Conservation (phyloP, 345 rosid species). For the Populus nigra region DNA sequence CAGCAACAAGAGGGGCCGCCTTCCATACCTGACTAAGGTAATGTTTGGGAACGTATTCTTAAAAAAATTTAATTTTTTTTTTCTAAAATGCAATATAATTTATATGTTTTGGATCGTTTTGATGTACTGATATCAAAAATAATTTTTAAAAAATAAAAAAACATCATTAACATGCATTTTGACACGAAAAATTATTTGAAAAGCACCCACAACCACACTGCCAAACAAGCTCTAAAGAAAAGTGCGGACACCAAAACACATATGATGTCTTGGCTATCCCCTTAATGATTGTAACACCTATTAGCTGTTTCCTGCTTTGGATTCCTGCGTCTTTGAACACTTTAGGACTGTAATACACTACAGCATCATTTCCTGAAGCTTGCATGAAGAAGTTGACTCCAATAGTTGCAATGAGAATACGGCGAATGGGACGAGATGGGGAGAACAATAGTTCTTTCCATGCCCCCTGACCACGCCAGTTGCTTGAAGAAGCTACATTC, state of each 20-base stretch:
- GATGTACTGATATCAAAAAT: no score
- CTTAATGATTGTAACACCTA: slow-evolving; percentile 44
- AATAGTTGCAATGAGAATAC: slow-evolving; percentile 44
- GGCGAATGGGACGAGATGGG: slow-evolving; percentile 37
- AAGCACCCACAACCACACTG: no score
- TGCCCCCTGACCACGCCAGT: no score
- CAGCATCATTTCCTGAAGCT: slow-evolving; percentile 61
- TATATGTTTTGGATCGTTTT: no score
- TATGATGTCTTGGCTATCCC: slow-evolving; percentile 46
- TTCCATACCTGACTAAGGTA: slow-evolving; percentile 49
- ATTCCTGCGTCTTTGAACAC: slow-evolving; percentile 49
- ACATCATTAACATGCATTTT: no score
- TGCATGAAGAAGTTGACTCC: slow-evolving; percentile 70
- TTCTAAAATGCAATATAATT: no score
- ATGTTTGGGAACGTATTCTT: no score
- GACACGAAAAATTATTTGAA: no score
- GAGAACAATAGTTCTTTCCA: slow-evolving; percentile 22
- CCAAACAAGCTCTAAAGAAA: no score
- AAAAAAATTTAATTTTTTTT: no score
- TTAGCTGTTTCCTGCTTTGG: slow-evolving; percentile 28
- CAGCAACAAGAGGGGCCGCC: slow-evolving; percentile 36
- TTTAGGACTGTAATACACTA: slow-evolving; percentile 54
- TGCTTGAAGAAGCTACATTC: slow-evolving; percentile 7
- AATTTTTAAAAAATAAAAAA: no score
- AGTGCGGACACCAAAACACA: slow-evolving; percentile 39